Evolutionary conservation across 164 flowering plant genomes (phyloP).

Genomic region (Saururus chinensis): DNA sequence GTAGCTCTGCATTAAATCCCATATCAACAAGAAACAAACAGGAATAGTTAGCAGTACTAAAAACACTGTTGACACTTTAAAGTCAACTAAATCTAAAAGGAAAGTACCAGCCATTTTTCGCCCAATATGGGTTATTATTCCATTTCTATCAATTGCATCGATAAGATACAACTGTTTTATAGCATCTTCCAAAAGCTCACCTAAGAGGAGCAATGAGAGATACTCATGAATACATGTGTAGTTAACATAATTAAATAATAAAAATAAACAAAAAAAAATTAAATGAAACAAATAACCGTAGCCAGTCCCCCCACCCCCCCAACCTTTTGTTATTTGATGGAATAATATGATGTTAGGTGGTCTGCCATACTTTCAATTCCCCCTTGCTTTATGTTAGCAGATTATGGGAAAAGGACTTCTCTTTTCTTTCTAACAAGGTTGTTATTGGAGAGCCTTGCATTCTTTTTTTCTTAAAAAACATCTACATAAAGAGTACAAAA

Average conservation of each 20-base stretch:
- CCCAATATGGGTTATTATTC: constrained; percentile 67
- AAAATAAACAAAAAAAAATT: not conserved
- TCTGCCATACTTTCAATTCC: no score
- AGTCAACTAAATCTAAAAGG: not conserved
- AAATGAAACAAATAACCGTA: not conserved
- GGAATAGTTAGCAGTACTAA: not conserved
- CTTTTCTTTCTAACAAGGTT: no score
- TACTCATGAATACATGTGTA: not conserved
- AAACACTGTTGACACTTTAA: not conserved
- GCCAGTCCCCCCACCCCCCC: not conserved
- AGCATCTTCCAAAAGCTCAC: constrained; percentile 81
- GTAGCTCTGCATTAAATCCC: constrained; percentile 53
- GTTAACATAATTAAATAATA: not conserved
- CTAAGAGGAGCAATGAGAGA: constrained; percentile 30
- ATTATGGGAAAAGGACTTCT: no score
- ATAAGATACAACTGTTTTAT: constrained; percentile 84
- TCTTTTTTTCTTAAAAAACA: no score
- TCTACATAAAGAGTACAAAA: no score
- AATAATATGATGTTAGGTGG: no score
- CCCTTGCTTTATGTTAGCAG: no score
- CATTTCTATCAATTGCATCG: constrained; percentile 92
- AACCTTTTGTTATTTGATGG: no score
- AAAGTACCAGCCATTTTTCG: constrained; percentile 49
- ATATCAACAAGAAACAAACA: not conserved
- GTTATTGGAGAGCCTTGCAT: no score